Conservation (phyloP, 306 rosid genomes). For the Rubus idaeus region DNA sequence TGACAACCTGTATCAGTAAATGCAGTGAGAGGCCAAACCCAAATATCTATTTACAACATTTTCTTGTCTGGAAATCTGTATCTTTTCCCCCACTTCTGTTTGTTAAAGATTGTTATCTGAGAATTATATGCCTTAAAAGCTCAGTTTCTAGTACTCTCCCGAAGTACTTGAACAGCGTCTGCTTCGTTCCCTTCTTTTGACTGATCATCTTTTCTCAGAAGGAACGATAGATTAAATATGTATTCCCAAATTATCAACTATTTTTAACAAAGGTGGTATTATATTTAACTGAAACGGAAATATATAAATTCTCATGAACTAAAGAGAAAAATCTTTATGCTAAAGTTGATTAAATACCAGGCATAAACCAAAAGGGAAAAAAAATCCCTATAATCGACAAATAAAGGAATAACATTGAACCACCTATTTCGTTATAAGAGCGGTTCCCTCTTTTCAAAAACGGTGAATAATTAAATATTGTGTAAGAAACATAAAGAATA, state of each 20-base stretch:
- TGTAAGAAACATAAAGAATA: background rate
- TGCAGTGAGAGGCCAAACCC: background rate
- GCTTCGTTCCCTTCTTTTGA: background rate
- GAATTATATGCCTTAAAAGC: background rate
- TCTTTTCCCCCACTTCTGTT: background rate
- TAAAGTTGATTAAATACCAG: background rate
- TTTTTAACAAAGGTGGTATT: background rate
- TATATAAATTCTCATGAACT: background rate
- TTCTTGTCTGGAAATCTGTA: background rate
- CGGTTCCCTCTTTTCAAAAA: background rate
- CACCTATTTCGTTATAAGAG: background rate
- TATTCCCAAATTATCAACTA: background rate
- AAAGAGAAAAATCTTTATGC: background rate
- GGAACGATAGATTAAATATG: background rate
- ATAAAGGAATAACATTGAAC: background rate
- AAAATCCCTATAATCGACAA: background rate
- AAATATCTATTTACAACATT: background rate
- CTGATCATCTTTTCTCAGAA: background rate
- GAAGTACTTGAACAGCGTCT: background rate
- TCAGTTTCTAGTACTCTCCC: background rate
- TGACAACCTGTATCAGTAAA: background rate
- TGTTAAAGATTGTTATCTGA: background rate
- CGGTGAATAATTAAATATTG: background rate
- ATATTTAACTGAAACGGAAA: constrained; percentile 1
- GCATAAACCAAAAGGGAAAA: background rate